These are phyloP conservation scores for Vitis hybrid DNA, from an alignment of 177 flowering plant species.

Conservation along the genomic window DNA sequence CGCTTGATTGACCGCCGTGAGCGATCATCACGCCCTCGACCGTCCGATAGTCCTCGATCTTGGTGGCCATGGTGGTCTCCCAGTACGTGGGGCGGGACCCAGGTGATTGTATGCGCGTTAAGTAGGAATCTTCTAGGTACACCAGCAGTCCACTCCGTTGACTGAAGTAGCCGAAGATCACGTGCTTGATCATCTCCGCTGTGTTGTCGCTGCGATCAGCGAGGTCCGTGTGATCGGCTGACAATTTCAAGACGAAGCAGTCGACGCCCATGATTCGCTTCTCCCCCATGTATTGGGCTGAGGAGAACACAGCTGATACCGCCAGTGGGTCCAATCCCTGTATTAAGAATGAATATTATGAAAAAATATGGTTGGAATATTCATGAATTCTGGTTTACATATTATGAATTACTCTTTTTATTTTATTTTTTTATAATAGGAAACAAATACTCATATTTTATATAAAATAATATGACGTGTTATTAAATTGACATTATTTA, in stretches of 20 bases:
- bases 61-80: conserved; percentile 79
- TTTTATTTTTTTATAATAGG: too few species aligned
- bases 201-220: conserved; percentile 66
- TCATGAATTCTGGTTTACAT: too few species aligned
- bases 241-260: conserved; percentile 65
- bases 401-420: too few species aligned
- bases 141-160: conserved; percentile 75
- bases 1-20: conserved; percentile 66
- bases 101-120: conserved; percentile 70
- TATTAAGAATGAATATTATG: background rate
- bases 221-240: conserved; percentile 64
- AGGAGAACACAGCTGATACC: conserved; percentile 57
- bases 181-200: conserved; percentile 87
- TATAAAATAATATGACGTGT: too few species aligned
- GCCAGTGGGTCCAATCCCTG: conserved; percentile 82
- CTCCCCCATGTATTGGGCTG: conserved; percentile 79
- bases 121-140: conserved; percentile 70
- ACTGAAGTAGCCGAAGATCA: conserved; percentile 72
- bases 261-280: conserved; percentile 51
- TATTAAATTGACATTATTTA: too few species aligned
- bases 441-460: too few species aligned
- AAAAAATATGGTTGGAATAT: background rate
- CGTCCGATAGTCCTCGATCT: conserved; percentile 59
- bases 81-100: conserved; percentile 71
- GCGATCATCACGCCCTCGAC: conserved; percentile 79